Evolutionary conservation across 148 eudicot genomes (phyloP), one percentile per base, ranked within the genome.

Genomic region (Heliamphora exappendiculata): DNA sequence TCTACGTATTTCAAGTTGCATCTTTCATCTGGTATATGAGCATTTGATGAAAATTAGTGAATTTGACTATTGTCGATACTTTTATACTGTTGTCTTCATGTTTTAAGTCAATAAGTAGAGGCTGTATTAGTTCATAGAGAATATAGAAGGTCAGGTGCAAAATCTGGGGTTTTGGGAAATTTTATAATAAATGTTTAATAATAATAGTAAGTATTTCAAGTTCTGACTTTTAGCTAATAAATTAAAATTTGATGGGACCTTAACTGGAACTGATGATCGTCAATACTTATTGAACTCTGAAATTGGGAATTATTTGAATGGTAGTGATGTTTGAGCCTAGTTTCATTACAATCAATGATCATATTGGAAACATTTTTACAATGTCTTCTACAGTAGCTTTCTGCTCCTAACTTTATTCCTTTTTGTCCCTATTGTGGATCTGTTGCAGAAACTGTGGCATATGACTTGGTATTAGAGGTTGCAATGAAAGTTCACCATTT

Each of bases 401-500:
- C 53, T 37, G 47, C 9, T 44, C 14, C 37, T 78, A 45, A 76
- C 59, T 26, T 42, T 6, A 5, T 59, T 17, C 57, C 20, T 31
- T 39, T 75, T 5, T 20, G 45, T 67, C 45, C 62, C 36, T 65
- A 90, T 94, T 91, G 94, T 66, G 91, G 91, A 65, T 86, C 92
- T 71, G 92, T 93, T 82, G 94, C 96, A 37, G 98, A 93, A 80
- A 93, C 98, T 71, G 90, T 93, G 10, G 96, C 96, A 19, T 93
- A 91, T 72, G 98, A 93, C 82, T 71, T 89, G 69, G 94, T 87
- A 75, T 76, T 93, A 77, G 98, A 93, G 88, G 85, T 88, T 78
- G 98, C 96, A 50, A 89, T 93, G 96, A 93, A 89, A 84, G 85
- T 85, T 67, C 96, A 89, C 67, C 86, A 88, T 68, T 89, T 93